Evolutionary conservation across 1,284 basidiomycete genomes (phyloP).

Genomic region (Pterulicium gracile): DNA sequence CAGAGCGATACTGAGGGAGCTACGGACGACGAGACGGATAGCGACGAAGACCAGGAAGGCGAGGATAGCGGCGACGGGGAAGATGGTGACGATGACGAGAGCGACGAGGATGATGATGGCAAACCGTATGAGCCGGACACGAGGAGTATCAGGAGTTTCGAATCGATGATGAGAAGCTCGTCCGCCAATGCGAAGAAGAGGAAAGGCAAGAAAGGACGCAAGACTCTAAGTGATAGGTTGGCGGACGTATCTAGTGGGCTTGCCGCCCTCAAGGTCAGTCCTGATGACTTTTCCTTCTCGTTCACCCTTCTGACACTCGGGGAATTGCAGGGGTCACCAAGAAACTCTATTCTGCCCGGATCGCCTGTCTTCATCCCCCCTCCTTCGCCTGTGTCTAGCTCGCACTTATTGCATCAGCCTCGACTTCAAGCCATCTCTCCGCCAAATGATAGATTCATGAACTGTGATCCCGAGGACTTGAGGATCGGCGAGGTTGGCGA

Average conservation of each 20-base stretch:
- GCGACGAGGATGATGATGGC: background rate
- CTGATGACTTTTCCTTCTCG: background rate
- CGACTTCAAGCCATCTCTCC: background rate
- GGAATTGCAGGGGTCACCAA: background rate
- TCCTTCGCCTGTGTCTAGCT: background rate
- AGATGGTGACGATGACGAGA: background rate
- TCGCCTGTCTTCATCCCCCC: background rate
- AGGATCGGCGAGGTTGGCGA: background rate
- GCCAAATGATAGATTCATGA: background rate
- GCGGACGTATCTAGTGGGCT: background rate
- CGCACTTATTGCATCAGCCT: background rate
- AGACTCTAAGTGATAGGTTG: background rate
- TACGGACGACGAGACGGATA: background rate
- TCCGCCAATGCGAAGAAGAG: background rate
- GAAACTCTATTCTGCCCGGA: background rate
- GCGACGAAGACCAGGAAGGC: background rate
- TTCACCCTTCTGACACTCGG: background rate
- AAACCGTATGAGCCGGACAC: conserved; percentile 1
- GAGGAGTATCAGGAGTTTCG: background rate
- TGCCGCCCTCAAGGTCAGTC: background rate
- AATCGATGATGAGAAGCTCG: background rate
- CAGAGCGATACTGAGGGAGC: background rate
- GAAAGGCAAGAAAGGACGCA: background rate
- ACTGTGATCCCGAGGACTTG: background rate
- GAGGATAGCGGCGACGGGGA: background rate